Base-by-base conservation (phyloP, 176 grass and related monocot species). In the Zoysia pacifica region DNA sequence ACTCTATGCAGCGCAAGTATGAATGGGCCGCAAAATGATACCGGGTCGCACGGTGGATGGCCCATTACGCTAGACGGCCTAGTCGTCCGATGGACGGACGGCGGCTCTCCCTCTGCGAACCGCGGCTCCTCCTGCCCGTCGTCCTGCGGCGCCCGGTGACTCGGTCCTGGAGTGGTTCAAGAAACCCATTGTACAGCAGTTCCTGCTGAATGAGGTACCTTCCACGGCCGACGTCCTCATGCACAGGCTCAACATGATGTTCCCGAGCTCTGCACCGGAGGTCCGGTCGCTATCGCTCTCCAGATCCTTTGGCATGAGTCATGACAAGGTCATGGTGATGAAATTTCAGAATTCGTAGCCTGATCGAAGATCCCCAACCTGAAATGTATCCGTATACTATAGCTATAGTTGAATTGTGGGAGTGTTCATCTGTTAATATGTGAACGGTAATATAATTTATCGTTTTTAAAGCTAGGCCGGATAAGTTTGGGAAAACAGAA, bases 171-270 rank as follows among this genome's bases (percentile, higher is more conserved):
- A 99, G 64, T 99, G 92, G 96, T 99, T 98, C 83, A 94, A 94
- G 88, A 95, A 93, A 67, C 92, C 96, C 0, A 93, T 95, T 20
- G 92, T 99, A n/a, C 96, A 99, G 81, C 92, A 99, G 79, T 99
- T 99, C 83, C 84, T 99, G 76, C 85, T 95, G 58, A 99, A 95
- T 18, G 96, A 99, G 82, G 91, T 99, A 89, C 96, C 96, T 1
- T 94, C 92, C 35, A 95, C 93, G 65, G 88, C 88, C 2, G 92
- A 99, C 5, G 88, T 98, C 49, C 81, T 99, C 70, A 99, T 99
- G 96, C 96, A 95, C 82, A 91, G 74, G 84, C 92, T 99, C 76
- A 95, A 95, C 46, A 84, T 99, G 50, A 83, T 99, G 73, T 99
- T 99, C 81, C 92, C 90, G 7, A 95, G 92, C 60, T 99, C 92